Percentiles rank a stretch among this genome's conserved stretches.
Evolutionary conservation across 78 protist species (phyloP).

Genomic region (Mantamonas sphyraenae): DNA sequence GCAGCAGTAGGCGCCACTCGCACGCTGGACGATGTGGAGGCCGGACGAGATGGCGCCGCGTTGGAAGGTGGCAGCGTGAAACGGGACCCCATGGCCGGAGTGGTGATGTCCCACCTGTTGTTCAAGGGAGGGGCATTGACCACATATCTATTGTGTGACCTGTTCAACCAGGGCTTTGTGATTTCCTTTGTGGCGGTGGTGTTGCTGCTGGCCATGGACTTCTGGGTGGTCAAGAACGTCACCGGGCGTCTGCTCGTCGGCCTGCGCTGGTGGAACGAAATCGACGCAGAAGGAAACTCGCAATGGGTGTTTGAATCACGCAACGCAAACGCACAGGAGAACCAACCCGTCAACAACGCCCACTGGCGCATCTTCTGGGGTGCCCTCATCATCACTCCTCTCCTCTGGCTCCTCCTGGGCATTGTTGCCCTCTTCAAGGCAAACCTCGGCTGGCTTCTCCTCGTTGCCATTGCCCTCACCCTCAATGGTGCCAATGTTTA

Average conservation of each 20-base stretch:
- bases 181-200: conserved; percentile 1
- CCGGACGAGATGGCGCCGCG: no score
- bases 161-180: neutral
- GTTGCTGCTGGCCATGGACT: conserved; percentile 58
- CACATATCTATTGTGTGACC: neutral
- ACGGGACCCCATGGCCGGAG: no score
- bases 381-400: conserved; percentile 8
- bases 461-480: neutral
- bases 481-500: neutral
- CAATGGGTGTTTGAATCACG: conserved; percentile 74
- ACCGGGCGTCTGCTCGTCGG: conserved; percentile 78
- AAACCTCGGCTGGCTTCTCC: conserved; percentile 16
- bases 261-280: conserved; percentile 72
- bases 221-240: conserved; percentile 78
- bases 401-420: conserved; percentile 34
- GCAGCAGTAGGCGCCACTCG: no score
- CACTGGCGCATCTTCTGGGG: conserved; percentile 34
- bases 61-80: no score
- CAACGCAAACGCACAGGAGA: neutral
- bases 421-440: neutral
- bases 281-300: conserved; percentile 59
- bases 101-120: conserved; percentile 6
- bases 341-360: neutral
- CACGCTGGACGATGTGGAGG: no score
- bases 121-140: conserved; percentile 20